These are phyloP conservation scores for Acer campestre DNA, from an alignment of 345 rosid genomes.

Conservation along the genomic window DNA sequence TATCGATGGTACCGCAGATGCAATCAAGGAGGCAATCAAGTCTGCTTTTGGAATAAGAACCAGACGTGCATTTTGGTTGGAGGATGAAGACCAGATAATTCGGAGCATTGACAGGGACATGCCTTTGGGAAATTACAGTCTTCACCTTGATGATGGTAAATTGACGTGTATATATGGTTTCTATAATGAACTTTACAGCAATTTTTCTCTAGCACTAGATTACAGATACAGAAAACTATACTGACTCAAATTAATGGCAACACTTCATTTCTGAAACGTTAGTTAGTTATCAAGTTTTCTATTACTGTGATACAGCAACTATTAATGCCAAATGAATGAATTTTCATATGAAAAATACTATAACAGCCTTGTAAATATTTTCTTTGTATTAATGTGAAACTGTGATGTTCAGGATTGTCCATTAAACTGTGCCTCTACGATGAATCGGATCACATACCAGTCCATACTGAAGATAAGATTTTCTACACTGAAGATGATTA, in stretches of 20 bases:
- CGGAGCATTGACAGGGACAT: constrained; percentile 89
- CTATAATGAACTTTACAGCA: constrained; percentile 3
- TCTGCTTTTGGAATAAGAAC: constrained; percentile 88
- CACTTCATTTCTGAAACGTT: not conserved
- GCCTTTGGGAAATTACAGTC: constrained; percentile 90
- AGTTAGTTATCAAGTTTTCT: not conserved
- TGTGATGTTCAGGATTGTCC: constrained; percentile 59
- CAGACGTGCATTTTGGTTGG: constrained; percentile 93
- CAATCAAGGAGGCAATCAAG: constrained; percentile 86
- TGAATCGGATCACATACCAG: constrained; percentile 78
- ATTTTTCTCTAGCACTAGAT: constrained; percentile 9
- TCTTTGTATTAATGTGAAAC: not conserved
- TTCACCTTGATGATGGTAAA: constrained; percentile 90
- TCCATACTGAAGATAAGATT: constrained; percentile 82
- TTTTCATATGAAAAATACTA: not conserved
- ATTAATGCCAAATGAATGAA: not conserved
- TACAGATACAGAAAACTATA: not conserved
- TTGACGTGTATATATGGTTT: constrained; percentile 2
- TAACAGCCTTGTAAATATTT: not conserved
- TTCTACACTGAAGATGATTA: constrained; percentile 93
- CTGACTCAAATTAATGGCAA: not conserved
- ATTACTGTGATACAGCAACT: not conserved
- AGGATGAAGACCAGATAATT: constrained; percentile 89
- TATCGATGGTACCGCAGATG: constrained; percentile 81
- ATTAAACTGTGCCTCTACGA: constrained; percentile 83